Evolutionary conservation across 2,329 filamentous ascomycete genomes (phyloP).

Genomic region (Xylaria sp.): DNA sequence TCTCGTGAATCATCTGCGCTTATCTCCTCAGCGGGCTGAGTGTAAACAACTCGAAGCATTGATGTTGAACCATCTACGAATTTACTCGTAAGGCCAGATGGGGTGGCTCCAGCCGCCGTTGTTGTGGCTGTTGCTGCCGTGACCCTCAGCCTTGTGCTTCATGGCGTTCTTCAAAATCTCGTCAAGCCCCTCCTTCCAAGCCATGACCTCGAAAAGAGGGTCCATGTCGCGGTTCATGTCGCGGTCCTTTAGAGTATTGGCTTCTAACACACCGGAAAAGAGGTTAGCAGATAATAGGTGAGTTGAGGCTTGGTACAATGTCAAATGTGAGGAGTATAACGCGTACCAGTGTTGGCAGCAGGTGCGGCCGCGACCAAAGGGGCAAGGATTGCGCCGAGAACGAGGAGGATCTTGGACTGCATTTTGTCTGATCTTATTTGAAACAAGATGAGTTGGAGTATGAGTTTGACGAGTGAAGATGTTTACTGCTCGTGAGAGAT

Average conservation of each 20-base stretch:
- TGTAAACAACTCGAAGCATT: neutral
- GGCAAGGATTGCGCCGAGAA: neutral
- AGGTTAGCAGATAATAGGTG: neutral
- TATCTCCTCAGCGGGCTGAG: neutral
- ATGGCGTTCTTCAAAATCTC: constrained; percentile 9
- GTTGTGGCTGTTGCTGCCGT: neutral
- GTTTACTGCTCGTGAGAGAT: neutral
- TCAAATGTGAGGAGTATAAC: neutral
- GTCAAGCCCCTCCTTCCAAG: neutral
- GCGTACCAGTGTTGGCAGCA: neutral
- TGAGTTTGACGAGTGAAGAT: neutral
- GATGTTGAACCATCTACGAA: neutral
- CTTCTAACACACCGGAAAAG: neutral
- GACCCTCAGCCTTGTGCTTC: constrained; percentile 1
- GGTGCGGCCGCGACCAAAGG: neutral
- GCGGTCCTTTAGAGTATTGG: too few relatives aligned
- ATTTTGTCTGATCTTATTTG: neutral
- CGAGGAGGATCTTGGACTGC: constrained; percentile 1
- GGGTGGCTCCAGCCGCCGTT: constrained; percentile 10
- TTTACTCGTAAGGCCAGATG: constrained; percentile 15
- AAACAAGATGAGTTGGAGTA: neutral
- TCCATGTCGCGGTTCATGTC: neutral
- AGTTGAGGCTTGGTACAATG: neutral
- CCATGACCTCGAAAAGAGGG: constrained; percentile 12
- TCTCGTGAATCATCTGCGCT: neutral